Conservation (phyloP, 495 filamentous ascomycete genomes). For the Emericellopsis terricola region DNA sequence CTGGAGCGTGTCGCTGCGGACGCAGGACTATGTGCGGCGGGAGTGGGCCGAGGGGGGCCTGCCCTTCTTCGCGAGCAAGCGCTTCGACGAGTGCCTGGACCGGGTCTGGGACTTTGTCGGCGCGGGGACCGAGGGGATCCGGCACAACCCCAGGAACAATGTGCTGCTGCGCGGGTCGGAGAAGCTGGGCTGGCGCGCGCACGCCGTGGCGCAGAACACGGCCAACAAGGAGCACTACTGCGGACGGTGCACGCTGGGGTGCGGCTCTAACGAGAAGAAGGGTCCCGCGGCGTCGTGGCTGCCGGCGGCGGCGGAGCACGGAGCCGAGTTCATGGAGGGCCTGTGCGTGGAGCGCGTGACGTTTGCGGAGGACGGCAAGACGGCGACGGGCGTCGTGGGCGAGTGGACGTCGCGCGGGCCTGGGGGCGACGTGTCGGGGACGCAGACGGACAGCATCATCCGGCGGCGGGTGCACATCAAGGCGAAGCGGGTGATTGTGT, state of each 20-base stretch:
- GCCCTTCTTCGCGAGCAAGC: conserved; percentile 57
- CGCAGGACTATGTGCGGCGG: conserved; percentile 58
- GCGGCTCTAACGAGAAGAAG: conserved; percentile 52
- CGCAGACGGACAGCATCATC: conserved; percentile 20
- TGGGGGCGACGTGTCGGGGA: conserved; percentile 33
- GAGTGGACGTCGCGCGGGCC: conserved; percentile 55
- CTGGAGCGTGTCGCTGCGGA: conserved; percentile 73
- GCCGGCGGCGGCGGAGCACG: conserved; percentile 54
- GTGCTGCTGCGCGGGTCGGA: conserved; percentile 56
- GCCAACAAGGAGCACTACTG: conserved; percentile 52
- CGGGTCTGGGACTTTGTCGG: conserved; percentile 48
- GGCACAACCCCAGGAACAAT: conserved; percentile 52
- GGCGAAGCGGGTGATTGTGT: conserved; percentile 69
- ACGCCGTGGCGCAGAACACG: conserved; percentile 63
- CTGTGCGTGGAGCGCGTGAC: conserved; percentile 47
- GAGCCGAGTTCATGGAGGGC: conserved; percentile 67
- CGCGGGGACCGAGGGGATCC: conserved; percentile 43
- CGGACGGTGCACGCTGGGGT: conserved; percentile 67
- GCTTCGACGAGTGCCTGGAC: conserved; percentile 64
- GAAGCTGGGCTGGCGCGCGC: conserved; percentile 55
- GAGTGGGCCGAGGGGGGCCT: conserved; percentile 67
- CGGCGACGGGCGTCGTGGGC: conserved; percentile 50
- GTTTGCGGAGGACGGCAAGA: conserved; percentile 41
- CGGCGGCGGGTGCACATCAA: conserved; percentile 46
- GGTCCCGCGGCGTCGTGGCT: conserved; percentile 63